Evolutionary conservation across 306 rosid genomes (phyloP).

Genomic region (Malus orientalis): DNA sequence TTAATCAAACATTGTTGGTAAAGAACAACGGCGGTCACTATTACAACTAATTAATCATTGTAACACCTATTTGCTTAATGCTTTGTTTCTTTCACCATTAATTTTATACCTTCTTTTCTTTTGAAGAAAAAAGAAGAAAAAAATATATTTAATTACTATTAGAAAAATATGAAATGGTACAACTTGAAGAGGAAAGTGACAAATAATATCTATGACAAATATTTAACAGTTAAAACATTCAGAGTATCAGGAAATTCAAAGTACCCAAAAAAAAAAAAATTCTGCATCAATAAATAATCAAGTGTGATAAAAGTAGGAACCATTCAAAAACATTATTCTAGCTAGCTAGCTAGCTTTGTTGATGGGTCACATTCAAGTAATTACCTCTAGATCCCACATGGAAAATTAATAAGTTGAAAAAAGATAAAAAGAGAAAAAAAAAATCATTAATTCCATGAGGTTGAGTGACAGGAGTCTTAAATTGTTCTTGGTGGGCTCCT

Average conservation of each 20-base stretch:
- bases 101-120: not conserved
- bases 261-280: no score
- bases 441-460: not conserved
- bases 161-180: not conserved
- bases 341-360: not conserved
- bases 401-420: not conserved
- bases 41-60: conserved; percentile 34
- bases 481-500: conserved; percentile 9
- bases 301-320: not conserved
- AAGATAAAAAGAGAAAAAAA: not conserved
- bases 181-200: not conserved
- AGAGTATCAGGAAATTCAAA: no score
- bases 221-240: no score
- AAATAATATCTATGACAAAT: not conserved
- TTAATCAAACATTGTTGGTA: conserved; percentile 4
- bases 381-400: not conserved
- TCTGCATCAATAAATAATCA: not conserved
- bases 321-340: not conserved
- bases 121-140: not conserved
- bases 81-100: not conserved
- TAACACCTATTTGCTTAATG: not conserved
- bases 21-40: conserved; percentile 24
- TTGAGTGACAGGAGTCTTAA: not conserved
- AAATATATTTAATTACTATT: not conserved
- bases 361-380: not conserved